Percentiles rank a stretch among this genome's conserved stretches.
Evolutionary conservation across 148 eudicot genomes (phyloP).

Genomic region (Chenopodium formosanum): DNA sequence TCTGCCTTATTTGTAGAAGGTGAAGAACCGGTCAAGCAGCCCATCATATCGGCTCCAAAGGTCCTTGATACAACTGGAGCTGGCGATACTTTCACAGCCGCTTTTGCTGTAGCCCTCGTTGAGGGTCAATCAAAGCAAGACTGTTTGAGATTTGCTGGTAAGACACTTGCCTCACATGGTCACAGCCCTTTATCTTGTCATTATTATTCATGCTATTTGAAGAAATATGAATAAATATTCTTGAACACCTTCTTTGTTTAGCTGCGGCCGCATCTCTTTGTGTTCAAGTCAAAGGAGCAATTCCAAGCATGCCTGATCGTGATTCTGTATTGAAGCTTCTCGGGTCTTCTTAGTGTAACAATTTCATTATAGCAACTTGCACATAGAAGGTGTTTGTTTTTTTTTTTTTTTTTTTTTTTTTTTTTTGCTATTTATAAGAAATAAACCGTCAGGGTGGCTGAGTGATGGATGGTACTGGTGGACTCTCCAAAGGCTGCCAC

Average conservation of each 20-base stretch:
- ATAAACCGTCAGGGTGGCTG: neutral
- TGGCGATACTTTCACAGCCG: constrained; percentile 91
- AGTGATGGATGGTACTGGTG: neutral
- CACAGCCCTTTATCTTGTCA: neutral
- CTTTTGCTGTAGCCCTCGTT: constrained; percentile 86
- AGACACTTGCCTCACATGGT: neutral
- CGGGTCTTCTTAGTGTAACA: constrained; percentile 31
- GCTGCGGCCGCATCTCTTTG: constrained; percentile 98
- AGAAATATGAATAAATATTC: neutral
- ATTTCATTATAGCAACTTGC: constrained; percentile 15
- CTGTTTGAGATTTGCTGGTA: constrained; percentile 92
- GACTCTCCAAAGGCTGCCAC: neutral
- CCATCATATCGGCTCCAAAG: constrained; percentile 63
- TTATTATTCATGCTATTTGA: neutral
- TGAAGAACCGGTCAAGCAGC: constrained; percentile 66
- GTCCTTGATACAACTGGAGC: constrained; percentile 94
- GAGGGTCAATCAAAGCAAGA: constrained; percentile 78
- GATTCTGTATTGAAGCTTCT: constrained; percentile 69
- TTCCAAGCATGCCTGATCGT: constrained; percentile 93
- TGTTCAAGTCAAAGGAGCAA: constrained; percentile 96
- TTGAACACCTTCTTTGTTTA: constrained; percentile 31
- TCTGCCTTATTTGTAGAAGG: constrained; percentile 81
- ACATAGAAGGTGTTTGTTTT: constrained; percentile 1
- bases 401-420: too few relatives aligned
- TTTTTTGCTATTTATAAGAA: neutral